These are phyloP conservation scores for Pyrus communis DNA, from an alignment of 306 rosid species.

Conservation along the genomic window DNA sequence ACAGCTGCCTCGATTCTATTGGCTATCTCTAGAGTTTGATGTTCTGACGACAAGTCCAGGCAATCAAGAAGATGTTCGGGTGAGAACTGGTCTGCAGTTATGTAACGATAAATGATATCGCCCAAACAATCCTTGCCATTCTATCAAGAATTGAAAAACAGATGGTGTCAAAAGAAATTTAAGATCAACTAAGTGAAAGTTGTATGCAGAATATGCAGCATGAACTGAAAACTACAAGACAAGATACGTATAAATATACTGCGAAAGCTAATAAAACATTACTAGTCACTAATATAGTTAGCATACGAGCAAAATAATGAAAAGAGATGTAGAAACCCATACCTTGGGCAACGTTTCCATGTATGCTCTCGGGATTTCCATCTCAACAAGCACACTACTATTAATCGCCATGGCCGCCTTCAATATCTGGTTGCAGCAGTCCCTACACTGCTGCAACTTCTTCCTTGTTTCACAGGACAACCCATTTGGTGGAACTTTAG, in stretches of 20 bases:
- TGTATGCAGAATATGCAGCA: neutral
- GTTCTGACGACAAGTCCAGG: constrained; percentile 89
- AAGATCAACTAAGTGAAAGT: neutral
- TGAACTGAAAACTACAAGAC: neutral
- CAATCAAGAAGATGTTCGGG: constrained; percentile 74
- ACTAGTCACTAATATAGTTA: neutral
- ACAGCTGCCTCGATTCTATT: constrained; percentile 85
- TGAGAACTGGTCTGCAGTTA: constrained; percentile 61
- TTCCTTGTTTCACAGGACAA: constrained; percentile 65
- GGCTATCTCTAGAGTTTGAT: constrained; percentile 69
- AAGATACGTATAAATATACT: neutral
- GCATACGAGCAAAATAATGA: neutral
- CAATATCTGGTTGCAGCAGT: constrained; percentile 75
- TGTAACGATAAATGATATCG: constrained; percentile 72
- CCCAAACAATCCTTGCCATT: constrained; percentile 86
- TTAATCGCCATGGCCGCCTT: constrained; percentile 94
- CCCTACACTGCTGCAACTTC: constrained; percentile 88
- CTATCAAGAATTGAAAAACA: constrained; percentile 35
- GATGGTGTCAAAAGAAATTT: neutral
- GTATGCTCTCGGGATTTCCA: constrained; percentile 75
- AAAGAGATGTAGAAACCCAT: neutral
- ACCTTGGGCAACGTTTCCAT: constrained; percentile 79
- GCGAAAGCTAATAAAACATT: neutral
- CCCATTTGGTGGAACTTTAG: constrained; percentile 74
- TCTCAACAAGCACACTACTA: constrained; percentile 76